phyloP scores from a whole-genome alignment of 2,329 filamentous ascomycete species.

The Arthrobotrys pseudoclavata region DNA sequence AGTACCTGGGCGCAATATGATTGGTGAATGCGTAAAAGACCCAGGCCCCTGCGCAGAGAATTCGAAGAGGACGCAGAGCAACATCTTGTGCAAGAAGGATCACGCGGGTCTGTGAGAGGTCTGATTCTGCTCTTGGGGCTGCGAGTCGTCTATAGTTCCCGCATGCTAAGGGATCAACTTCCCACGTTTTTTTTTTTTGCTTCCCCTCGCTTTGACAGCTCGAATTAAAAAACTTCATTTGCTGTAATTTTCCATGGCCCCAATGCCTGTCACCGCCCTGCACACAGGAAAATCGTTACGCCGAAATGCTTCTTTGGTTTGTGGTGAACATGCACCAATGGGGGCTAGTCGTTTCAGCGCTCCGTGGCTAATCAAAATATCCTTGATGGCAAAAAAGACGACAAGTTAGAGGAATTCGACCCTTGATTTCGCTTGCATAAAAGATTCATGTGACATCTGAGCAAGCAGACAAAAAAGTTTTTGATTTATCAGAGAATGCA shows the following conservation, averaged over 20 bases:
- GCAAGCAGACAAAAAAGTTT: slow-evolving; percentile 6
- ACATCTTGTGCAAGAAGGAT: slow-evolving; percentile 42
- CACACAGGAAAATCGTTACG: slow-evolving; percentile 59
- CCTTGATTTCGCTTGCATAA: slow-evolving; percentile 45
- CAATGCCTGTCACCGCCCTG: slow-evolving; percentile 5
- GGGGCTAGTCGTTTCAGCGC: slow-evolving; percentile 53
- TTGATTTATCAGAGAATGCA: slow-evolving; percentile 19
- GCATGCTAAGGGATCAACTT: slow-evolving; percentile 41
- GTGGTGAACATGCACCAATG: not conserved
- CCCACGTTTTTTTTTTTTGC: slow-evolving; percentile 46
- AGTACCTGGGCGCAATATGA: slow-evolving; percentile 43
- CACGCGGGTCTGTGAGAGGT: slow-evolving; percentile 40
- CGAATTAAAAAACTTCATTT: slow-evolving; percentile 39
- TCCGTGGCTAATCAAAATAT: slow-evolving; percentile 50
- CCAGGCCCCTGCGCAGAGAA: not conserved
- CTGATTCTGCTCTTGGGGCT: slow-evolving; percentile 25
- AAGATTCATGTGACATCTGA: slow-evolving; percentile 45
- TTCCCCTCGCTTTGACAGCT: slow-evolving; percentile 39
- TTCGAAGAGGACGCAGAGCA: slow-evolving; percentile 31
- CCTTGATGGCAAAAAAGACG: slow-evolving; percentile 20
- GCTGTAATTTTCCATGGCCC: slow-evolving; percentile 38
- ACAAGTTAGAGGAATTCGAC: slow-evolving; percentile 18
- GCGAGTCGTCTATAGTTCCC: slow-evolving; percentile 40
- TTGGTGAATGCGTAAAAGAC: slow-evolving; percentile 39
- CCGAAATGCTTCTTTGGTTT: slow-evolving; percentile 39